Conservation (phyloP, 306 rosid species). For the Vigna radiata region DNA sequence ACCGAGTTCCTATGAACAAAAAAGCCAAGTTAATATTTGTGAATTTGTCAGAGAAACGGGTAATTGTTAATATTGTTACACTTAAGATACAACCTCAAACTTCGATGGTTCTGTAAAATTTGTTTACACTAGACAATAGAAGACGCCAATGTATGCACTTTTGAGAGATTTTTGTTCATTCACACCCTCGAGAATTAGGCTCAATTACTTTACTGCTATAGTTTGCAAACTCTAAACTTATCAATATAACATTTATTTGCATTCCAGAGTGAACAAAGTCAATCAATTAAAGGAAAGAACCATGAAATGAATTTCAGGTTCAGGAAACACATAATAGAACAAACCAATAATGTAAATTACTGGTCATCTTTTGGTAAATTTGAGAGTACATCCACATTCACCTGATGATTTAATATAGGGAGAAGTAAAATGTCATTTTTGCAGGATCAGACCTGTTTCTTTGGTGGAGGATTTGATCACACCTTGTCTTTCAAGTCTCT, state of each 20-base stretch:
- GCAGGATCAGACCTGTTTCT: slow-evolving; percentile 70
- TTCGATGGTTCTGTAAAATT: neutral
- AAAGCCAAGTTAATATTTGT: neutral
- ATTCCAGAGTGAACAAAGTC: slow-evolving; percentile 21
- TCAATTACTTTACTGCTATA: slow-evolving; percentile 6
- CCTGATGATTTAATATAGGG: neutral
- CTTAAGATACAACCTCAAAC: neutral
- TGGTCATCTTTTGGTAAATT: slow-evolving; percentile 11
- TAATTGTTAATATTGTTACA: neutral
- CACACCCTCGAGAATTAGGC: slow-evolving; percentile 4
- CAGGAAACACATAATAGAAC: neutral
- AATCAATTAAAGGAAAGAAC: slow-evolving; percentile 25
- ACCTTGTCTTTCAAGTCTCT: slow-evolving; percentile 86
- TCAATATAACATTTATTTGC: neutral
- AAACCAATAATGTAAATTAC: slow-evolving; percentile 19
- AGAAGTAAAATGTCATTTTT: neutral
- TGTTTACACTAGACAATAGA: neutral
- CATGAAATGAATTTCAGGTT: slow-evolving; percentile 24
- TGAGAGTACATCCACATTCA: slow-evolving; percentile 21
- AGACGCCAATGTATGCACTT: slow-evolving; percentile 3
- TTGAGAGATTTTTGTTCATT: slow-evolving; percentile 12
- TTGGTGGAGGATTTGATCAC: slow-evolving; percentile 73
- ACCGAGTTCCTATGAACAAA: neutral
- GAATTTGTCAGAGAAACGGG: slow-evolving; percentile 10
- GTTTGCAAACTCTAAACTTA: slow-evolving; percentile 14